Evolutionary conservation across 1,284 basidiomycete species (phyloP).

Genomic region (Trametes hirsuta): DNA sequence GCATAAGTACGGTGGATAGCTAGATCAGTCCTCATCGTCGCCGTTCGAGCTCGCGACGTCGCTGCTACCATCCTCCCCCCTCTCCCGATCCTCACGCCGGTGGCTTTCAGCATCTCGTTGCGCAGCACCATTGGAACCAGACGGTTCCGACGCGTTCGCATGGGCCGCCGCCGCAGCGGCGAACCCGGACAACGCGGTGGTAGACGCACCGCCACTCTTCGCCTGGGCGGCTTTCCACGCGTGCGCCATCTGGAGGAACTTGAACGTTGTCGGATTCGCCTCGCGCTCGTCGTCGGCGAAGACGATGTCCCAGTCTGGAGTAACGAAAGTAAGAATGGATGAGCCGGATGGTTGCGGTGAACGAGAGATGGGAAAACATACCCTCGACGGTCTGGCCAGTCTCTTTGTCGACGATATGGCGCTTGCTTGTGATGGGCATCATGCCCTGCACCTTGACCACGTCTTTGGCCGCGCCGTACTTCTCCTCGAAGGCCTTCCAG

Average conservation of each 20-base stretch:
- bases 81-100: background rate
- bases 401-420: constrained; percentile 81
- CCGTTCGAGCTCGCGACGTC: constrained; percentile 42
- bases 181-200: constrained; percentile 28
- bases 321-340: background rate
- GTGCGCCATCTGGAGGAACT: constrained; percentile 92
- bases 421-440: constrained; percentile 91
- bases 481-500: constrained; percentile 91
- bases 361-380: constrained; percentile 38
- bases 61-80: constrained; percentile 32
- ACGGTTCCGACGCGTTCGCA: background rate
- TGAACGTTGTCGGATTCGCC: constrained; percentile 90
- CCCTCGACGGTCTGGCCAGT: constrained; percentile 87
- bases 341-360: constrained; percentile 39
- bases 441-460: constrained; percentile 82
- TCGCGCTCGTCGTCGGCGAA: constrained; percentile 95
- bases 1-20: background rate
- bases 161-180: constrained; percentile 19
- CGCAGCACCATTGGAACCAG: background rate
- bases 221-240: constrained; percentile 73
- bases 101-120: background rate
- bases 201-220: constrained; percentile 30
- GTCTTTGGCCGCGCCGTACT: constrained; percentile 71
- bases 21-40: constrained; percentile 20
- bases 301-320: constrained; percentile 87